Evolutionary conservation across 2,329 filamentous ascomycete genomes (phyloP), one percentile per base, ranked within the genome.

Genomic region (Coniochaeta hoffmannii): DNA sequence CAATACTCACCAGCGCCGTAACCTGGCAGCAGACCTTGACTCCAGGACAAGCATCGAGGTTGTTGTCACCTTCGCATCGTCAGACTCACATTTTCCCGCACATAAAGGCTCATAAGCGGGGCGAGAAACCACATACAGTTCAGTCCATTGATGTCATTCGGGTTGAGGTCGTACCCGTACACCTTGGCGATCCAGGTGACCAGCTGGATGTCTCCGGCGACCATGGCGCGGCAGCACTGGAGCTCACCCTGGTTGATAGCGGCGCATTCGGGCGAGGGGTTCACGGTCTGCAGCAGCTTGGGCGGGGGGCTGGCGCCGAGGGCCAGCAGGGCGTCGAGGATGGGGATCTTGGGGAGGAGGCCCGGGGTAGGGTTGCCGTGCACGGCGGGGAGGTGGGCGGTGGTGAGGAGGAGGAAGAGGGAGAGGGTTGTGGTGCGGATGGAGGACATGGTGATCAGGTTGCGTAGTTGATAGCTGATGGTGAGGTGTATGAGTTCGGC

Each of bases 21-120:
- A 67, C 63, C 55, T 68, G 61, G 36, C 67, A 69, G 58, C 67
- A 69, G 17, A 68, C 35, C 52, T 64, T 66, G 44, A 67, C 64
- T 1, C 66, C 66, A 1, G 65, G 62, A 31, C 66, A 69, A 6
- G 51, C 30, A 12, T 58, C 56, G 9, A 65, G 24, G 4, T 64
- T 41, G 12, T 55, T 51, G 53, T 67, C 61, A 31, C 66, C 65
- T 68, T 30, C 46, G 28, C 9, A 14, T 41, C 36, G 19, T 22
- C 36, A 41, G 36, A 6, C 14, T 41, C 36, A 8, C n/a, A n/a
- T n/a, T n/a, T n/a, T n/a, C n/a, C n/a, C n/a, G n/a, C n/a, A n/a
- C n/a, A n/a, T n/a, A n/a, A n/a, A n/a, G n/a, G n/a, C n/a, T n/a
- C n/a, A n/a, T n/a, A n/a, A n/a, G n/a, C n/a, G n/a, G n/a, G n/a